Evolutionary conservation across 192 early-diverging fungal genomes (phyloP), one percentile per base, ranked within the genome.

Genomic region (Gryganskiella cystojenkinii): DNA sequence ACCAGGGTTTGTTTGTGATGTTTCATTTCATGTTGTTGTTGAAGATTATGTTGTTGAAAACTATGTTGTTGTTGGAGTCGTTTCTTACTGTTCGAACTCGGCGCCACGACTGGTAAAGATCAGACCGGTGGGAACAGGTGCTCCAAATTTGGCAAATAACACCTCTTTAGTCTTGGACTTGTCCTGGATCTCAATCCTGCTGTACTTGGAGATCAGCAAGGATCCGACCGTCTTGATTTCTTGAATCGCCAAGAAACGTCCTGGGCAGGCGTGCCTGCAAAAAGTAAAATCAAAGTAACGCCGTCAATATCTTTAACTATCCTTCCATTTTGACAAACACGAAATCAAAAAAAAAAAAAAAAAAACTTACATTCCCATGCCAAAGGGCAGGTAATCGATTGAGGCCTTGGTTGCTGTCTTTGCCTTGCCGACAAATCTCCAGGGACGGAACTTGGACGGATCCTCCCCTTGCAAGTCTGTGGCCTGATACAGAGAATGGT

Each of bases 211-310:
- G 8, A 85, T 70, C 0, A 85, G 24, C 31, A 82, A 14, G 0
- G 64, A 25, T 4, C 66, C 45, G 10, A 82, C 52, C 3, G 73
- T 78, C 63, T 80, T 80, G 44, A 85, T 59, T 25, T 82, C 80
- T 31, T 82, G 83, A 35, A 85, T 68, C 24, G 83, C 83, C 61
- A 85, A 70, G 28, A 79, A 78, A 3, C 83, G 83, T n/a, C 83
- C 83, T 31, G 83, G 83, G 46, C 83, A 85, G n/a, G 80, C 78
- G 55, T 78, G 79, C 55, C 73, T 82, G 61, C 24, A 30, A 43
- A 28, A 4, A n/a, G n/a, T 17, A 8, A 45, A 11, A 27, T 3
- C 11, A 8, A 51, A 61, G 22, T 3, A 15, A 19, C 43, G 15
- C 20, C 31, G 24, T 34, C 34, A 11, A 55, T n/a, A n/a, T n/a